A percentile compares a stretch with the other conserved stretches of the same genome.
Evolutionary conservation across 768 basidiomycete species (phyloP).

Genomic region (Postia placenta): DNA sequence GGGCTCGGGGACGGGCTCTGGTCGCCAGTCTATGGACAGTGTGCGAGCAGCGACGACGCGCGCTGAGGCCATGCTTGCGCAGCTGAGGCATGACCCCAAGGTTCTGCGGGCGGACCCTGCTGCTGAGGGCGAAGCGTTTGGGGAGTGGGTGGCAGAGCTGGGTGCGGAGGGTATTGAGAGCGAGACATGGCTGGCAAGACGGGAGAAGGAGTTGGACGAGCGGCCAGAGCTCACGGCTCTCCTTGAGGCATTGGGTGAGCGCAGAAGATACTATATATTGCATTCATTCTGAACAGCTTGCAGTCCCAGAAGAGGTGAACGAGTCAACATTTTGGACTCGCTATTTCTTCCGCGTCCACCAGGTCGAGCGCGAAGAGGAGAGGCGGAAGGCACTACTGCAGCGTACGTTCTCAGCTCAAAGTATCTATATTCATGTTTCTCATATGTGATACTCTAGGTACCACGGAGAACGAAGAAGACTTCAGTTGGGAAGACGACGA

Average conservation of each 20-base stretch:
- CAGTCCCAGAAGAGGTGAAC: constrained; percentile 65
- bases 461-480: constrained; percentile 71
- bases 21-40: constrained; percentile 29
- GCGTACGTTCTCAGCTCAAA: too few species aligned
- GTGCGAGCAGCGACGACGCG: constrained; percentile 62
- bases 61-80: constrained; percentile 69
- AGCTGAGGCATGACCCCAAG: constrained; percentile 67
- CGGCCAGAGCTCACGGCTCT: constrained; percentile 45
- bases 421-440: not conserved
- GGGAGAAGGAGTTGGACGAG: constrained; percentile 43
- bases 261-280: not conserved
- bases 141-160: constrained; percentile 53
- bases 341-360: constrained; percentile 85
- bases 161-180: constrained; percentile 46
- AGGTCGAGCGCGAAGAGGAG: constrained; percentile 73
- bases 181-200: constrained; percentile 48
- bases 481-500: constrained; percentile 93
- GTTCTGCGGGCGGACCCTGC: constrained; percentile 75
- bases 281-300: not conserved
- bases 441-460: constrained; percentile 29
- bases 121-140: constrained; percentile 45
- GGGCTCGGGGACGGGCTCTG: constrained; percentile 17
- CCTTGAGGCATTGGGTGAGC: constrained; percentile 53
- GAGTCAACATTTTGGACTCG: constrained; percentile 76
- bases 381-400: constrained; percentile 72